Conservation (phyloP, 345 rosid species). For the Syzygium aromaticum region DNA sequence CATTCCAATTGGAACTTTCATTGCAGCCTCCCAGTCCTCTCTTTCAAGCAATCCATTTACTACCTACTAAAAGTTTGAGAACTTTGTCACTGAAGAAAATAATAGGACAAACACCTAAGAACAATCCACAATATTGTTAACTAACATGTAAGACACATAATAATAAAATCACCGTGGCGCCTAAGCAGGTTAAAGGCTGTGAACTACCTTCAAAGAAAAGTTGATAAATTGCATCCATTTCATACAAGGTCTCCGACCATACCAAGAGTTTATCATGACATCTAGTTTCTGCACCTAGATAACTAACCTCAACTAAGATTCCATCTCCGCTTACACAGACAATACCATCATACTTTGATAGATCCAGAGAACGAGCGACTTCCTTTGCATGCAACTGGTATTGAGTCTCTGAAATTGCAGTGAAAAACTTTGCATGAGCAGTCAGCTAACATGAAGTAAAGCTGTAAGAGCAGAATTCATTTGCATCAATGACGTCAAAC, state of each 20-base stretch:
- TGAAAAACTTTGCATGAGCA: not conserved
- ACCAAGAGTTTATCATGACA: not conserved
- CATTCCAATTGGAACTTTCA: slow-evolving; percentile 72
- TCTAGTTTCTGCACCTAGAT: not conserved
- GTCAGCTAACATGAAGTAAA: not conserved
- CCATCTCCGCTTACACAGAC: slow-evolving; percentile 98
- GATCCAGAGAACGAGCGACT: slow-evolving; percentile 45
- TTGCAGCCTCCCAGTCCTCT: slow-evolving; percentile 75
- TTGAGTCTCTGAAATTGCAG: not conserved
- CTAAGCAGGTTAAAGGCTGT: not conserved
- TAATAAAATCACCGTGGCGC: not conserved
- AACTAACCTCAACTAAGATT: slow-evolving; percentile 82
- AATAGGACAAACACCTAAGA: not conserved
- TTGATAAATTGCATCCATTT: not conserved
- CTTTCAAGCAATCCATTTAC: slow-evolving; percentile 93
- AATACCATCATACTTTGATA: slow-evolving; percentile 64
- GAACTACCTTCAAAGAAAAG: not conserved
- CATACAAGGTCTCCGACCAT: not conserved
- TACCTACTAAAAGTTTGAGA: slow-evolving; percentile 63
- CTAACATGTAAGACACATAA: not conserved
- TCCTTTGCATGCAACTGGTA: slow-evolving; percentile 69
- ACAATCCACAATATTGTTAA: not conserved
- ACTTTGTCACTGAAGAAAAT: slow-evolving; percentile 5
- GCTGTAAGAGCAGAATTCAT: not conserved
- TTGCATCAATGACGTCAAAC: slow-evolving; percentile 12